Evolutionary conservation across 2,329 filamentous ascomycete genomes (phyloP), one percentile per base, ranked within the genome.

Genomic region (Colletotrichum sp.): DNA sequence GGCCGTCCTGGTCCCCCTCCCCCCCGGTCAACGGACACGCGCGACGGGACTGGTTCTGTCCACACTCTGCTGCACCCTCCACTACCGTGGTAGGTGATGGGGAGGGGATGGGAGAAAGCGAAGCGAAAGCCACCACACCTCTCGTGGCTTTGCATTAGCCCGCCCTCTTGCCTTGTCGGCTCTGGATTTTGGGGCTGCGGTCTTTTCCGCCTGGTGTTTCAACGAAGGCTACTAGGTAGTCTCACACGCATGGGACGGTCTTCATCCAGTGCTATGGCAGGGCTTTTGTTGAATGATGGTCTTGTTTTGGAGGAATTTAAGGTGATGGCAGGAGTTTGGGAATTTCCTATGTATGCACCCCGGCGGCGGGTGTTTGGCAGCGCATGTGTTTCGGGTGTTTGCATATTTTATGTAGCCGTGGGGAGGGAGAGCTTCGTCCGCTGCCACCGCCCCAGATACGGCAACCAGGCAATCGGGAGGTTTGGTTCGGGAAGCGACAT

Each of bases 1-100:
- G 36, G 24, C 34, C 32, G 32, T 26, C 21, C 15, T 32, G 18
- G 28, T 1, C 59, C 59, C 16, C 57, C 63, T 2, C 59, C 59
- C 16, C 57, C 63, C 36, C 60, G 21, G 63, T 66, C 63, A 39
- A 49, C 34, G 12, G 16, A 66, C 36, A 49, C 36, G 36, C 63
- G 63, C 39, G 39, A 44, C 44, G 63, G 16, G 34, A 28, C 9
- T 60, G 80, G 76, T 78, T 82, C 62, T 77, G 78, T n/a, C 76
- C 80, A 15, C 71, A 78, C 36, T 49, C 39, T 49, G 39, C 39
- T n/a, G 39, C 39, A 49, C 59, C 80, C 13, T 26, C 21, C 24
- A 49, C 28, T 65, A 21, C 63, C 36, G 21, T 26, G 34, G 1
- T n/a, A 4, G 36, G 12, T 36, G 24, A 24, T 8, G 15, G 24